phyloP scores from a whole-genome alignment of 148 eudicot genomes.

The Talinum fruticosum region DNA sequence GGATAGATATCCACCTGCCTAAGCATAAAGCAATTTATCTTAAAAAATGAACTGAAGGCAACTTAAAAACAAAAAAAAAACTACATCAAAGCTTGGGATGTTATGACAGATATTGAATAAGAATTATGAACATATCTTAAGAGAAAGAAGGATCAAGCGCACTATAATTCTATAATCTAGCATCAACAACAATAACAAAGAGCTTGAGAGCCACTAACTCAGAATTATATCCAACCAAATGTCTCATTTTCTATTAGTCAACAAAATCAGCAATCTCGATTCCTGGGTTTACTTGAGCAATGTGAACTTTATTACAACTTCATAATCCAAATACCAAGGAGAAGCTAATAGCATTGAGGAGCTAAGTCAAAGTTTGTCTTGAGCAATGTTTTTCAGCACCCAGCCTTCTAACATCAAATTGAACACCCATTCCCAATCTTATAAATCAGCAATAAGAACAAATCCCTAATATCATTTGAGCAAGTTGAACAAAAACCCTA shows the following conservation, averaged over 20 bases:
- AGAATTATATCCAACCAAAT: not conserved
- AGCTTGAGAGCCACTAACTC: not conserved
- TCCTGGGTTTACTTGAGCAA: not conserved
- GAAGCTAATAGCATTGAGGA: not conserved
- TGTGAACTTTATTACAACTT: not conserved
- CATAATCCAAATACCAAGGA: not conserved
- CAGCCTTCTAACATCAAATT: too few relatives aligned
- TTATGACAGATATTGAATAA: not conserved
- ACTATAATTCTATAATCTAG: not conserved
- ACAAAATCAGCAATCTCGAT: not conserved
- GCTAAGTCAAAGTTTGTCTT: too few relatives aligned
- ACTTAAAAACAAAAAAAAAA: not conserved
- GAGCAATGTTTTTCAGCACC: too few relatives aligned
- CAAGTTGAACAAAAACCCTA: too few relatives aligned
- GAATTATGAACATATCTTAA: not conserved
- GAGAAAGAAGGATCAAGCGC: not conserved
- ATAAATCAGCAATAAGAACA: not conserved
- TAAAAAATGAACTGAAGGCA: not conserved
- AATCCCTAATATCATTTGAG: not conserved
- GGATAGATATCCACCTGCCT: slow-evolving; percentile 74
- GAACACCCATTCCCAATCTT: not conserved
- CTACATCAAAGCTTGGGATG: not conserved
- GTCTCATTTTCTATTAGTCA: too few relatives aligned
- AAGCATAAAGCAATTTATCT: slow-evolving; percentile 9
- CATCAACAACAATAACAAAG: not conserved